Evolutionary conservation across 768 basidiomycete genomes (phyloP), one percentile per base, ranked within the genome.

Genomic region (Tylopilus felleus): DNA sequence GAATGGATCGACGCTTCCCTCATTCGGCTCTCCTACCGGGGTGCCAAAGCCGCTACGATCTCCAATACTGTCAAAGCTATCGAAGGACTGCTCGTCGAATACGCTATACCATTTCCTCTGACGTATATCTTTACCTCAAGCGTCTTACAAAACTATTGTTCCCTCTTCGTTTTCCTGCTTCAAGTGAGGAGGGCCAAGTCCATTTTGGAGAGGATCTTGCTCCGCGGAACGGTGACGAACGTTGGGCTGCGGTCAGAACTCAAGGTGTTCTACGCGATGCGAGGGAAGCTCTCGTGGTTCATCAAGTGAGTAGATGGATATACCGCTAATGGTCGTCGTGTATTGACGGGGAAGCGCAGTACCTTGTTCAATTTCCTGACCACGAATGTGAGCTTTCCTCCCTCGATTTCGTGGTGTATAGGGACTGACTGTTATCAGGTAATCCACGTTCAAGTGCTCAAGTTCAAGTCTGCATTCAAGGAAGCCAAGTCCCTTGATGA

Each of bases 231-330:
- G 17, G 62, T 68, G 13, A 73, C 57, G 60, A 50, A 68, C 62
- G 63, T 59, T 17, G 65, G 72, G 29, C 45, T 71, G 46, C 73
- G 68, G 33, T 73, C 71, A 21, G 82, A 84, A 49, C 52, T 86
- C 62, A 91, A 89, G 70, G 76, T 77, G 14, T 84, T 92, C 60
- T 90, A 89, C 65, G 86, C 86, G 0, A 80, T 90, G 77, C 73
- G 90, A 57, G 82, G 84, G 59, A 83, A 85, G 51, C 61, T 93
- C 54, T 86, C 86, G 53, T 93, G 91, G 91, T 88, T 92, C 60
- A 79, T 88, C 66, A 90, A 88, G 90, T 91, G 63, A 61, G 86
- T 77, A n/a, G 9, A 17, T 12, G 45, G 27, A 17, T 41, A 29
- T 31, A n/a, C 19, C 29, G 31, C 10, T 8, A 0, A 31, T 14